Evolutionary conservation across 2,329 filamentous ascomycete species (phyloP), one percentile per base, ranked within the genome.

Genomic region (Eutypella sp.): DNA sequence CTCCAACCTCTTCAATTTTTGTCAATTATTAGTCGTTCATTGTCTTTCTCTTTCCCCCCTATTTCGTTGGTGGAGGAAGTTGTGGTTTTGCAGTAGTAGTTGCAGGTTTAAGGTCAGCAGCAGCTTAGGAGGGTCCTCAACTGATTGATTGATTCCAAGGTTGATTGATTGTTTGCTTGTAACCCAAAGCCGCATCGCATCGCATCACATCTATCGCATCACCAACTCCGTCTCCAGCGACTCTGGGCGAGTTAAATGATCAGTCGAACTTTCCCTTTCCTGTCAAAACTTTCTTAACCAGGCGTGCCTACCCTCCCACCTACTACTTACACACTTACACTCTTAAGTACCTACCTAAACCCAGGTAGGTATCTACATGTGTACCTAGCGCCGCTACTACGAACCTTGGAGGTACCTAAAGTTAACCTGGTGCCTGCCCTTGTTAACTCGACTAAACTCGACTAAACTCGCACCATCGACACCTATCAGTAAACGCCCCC

Each of bases 21-120:
- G 15, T 23, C n/a, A n/a, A n/a, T n/a, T n/a, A 44, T 11, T 23
- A 44, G 42, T 66, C 64, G 49, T 55, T 63, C 63, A 51, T 60
- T 65, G 16, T 29, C 13, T n/a, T 33, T 23, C 22, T 23, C 22
- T 29, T n/a, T 33, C 31, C 22, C 31, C 22, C 37, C 34, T 37
- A 24, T 25, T 61, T 61, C 56, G 54, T 55, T 50, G 46, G 48
- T 53, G 57, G 41, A 40, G 43, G 42, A n/a, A 24, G 44, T 43
- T 42, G 50, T 46, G 55, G 51, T 46, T 33, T n/a, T n/a, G n/a
- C n/a, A n/a, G n/a, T n/a, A n/a, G n/a, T n/a, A n/a, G n/a, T n/a
- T 24, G 37, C 51, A 51, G 58, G 54, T 58, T 29, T 13, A 11
- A 33, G 29, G 29, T 7, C 13, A 15, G 29, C 29, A n/a, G n/a